Percentiles rank a stretch among this genome's conserved stretches.
These are phyloP conservation scores for Coemansia sp. DNA, from an alignment of 192 early-diverging fungal species.

Conservation along the genomic window DNA sequence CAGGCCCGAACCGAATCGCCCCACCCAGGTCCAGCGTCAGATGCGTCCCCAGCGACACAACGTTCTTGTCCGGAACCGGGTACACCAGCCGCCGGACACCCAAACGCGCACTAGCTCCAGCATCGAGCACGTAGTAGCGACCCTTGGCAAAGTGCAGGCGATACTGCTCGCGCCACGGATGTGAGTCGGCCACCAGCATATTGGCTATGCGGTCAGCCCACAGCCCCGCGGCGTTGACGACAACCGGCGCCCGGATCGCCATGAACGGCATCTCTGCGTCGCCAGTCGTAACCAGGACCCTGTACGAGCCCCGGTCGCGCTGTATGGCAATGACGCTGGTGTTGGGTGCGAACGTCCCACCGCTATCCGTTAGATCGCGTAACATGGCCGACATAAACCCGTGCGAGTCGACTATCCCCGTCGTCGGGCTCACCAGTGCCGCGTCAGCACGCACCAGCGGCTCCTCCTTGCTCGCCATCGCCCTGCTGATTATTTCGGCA, in stretches of 20 bases:
- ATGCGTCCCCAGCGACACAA: constrained; percentile 75
- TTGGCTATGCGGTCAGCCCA: constrained; percentile 65
- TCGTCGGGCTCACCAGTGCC: constrained; percentile 67
- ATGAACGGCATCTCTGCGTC: constrained; percentile 46
- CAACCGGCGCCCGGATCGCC: constrained; percentile 54
- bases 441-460: constrained; percentile 58
- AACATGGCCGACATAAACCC: constrained; percentile 65
- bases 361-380: constrained; percentile 51
- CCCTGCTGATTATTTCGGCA: constrained; percentile 51
- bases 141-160: constrained; percentile 77
- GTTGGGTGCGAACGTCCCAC: constrained; percentile 58
- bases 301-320: constrained; percentile 39
- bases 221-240: constrained; percentile 82
- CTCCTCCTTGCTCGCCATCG: constrained; percentile 53
- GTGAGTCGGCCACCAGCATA: constrained; percentile 29
- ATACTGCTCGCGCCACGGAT: constrained; percentile 44
- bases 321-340: constrained; percentile 54
- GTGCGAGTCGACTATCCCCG: constrained; percentile 84
- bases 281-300: constrained; percentile 52
- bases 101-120: constrained; percentile 11
- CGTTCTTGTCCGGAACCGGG: constrained; percentile 70
- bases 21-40: constrained; percentile 78
- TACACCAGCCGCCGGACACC: constrained; percentile 69
- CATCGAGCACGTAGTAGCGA: constrained; percentile 69
- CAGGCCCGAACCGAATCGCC: constrained; percentile 77